These are phyloP conservation scores for Physaria fendleri DNA, from an alignment of 345 rosid species.

Conservation along the genomic window DNA sequence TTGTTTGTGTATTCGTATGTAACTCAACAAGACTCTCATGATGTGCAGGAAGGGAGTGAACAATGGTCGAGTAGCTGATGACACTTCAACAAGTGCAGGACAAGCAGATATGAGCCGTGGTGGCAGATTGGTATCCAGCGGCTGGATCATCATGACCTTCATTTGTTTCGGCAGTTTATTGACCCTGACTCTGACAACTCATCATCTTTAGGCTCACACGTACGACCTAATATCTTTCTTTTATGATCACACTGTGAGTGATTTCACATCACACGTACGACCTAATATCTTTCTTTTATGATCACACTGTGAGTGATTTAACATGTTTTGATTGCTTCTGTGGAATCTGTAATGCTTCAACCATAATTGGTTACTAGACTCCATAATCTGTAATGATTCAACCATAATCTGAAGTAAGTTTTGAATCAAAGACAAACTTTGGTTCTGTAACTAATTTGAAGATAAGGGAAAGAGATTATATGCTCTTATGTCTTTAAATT, in stretches of 20 bases:
- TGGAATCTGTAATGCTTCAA: neutral
- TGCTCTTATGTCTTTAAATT: too few species aligned
- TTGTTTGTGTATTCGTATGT: neutral
- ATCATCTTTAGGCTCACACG: constrained; percentile 4
- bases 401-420: too few species aligned
- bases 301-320: constrained; percentile 1
- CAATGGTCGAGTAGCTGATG: constrained; percentile 27
- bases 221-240: too few species aligned
- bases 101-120: constrained; percentile 13
- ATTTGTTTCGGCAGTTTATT: constrained; percentile 10
- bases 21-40: neutral
- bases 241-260: neutral
- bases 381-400: too few species aligned
- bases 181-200: constrained; percentile 8
- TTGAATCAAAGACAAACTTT: too few species aligned
- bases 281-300: too few species aligned
- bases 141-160: constrained; percentile 13
- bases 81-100: constrained; percentile 13
- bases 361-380: neutral
- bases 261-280: constrained; percentile 5
- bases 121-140: constrained; percentile 6
- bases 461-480: too few species aligned
- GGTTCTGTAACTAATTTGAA: too few species aligned
- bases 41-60: constrained; percentile 16
- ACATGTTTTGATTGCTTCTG: neutral